Base-by-base conservation (phyloP, 768 basidiomycete genomes). In the Boletus tylopilopsis region DNA sequence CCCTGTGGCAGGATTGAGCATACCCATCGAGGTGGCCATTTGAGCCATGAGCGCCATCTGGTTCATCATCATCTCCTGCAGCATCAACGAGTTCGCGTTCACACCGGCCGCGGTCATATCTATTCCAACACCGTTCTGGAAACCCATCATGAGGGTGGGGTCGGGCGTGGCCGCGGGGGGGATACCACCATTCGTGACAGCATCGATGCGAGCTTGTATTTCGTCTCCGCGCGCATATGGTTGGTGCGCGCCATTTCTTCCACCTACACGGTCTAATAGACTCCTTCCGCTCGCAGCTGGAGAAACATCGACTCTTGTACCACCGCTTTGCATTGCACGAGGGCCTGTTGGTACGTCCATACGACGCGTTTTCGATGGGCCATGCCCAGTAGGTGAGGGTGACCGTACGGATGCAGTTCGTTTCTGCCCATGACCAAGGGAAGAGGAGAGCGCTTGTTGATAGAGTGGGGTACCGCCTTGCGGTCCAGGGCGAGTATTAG, bases 41-140 rank as follows among this genome's bases (percentile, higher is more conserved):
- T 94, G 91, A 47, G 87, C 83, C 93, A 94, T 94, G 61, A 94
- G 76, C 23, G 90, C 86, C 87, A 91, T 90, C 64, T 93, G 87
- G 66, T 80, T 88, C 80, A 89, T 84, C 82, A 94, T 84, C 78
- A 94, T 85, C 64, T 91, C 91, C 68, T 93, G 92, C 57, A 94
- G 68, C 68, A 86, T 70, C 52, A 89, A 56, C 34, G 87, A 84
- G 58, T 84, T 90, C 39, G 77, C 48, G 69, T 63, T 90, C 83
- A 49, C 55, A 33, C 78, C 86, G 78, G 35, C 73, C 71, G 53
- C 67, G 63, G 40, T 70, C 74, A 44, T 61, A 34, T 61, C 75
- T 75, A 63, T 58, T 43, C 63, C 74, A 74, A 64, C 57, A 36
- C 78, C 73, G 78, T 80, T 68, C 51, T 50, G 66, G 46, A 62